phyloP scores from a whole-genome alignment of 2,329 filamentous ascomycete species.

The Chrysosphaeria jannelii region DNA sequence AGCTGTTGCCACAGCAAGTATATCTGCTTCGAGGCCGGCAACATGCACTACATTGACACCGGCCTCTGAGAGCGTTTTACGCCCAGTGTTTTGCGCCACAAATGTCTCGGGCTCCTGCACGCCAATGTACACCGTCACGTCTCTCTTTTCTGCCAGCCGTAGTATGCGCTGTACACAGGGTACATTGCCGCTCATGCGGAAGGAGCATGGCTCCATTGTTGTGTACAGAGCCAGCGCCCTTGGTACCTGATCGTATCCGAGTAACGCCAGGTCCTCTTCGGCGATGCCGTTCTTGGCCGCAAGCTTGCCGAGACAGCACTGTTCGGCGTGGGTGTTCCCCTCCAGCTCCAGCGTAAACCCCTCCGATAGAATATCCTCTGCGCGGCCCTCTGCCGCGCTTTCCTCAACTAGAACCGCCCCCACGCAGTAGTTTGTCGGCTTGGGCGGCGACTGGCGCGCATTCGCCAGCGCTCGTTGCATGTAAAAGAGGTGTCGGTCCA shows the following conservation, averaged over 20 bases:
- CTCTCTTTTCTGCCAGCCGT: constrained; percentile 11
- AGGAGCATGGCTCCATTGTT: constrained; percentile 65
- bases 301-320: constrained; percentile 63
- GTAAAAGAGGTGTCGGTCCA: constrained; percentile 14
- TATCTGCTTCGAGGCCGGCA: constrained; percentile 47
- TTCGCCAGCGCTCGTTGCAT: constrained; percentile 48
- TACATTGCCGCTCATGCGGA: constrained; percentile 41
- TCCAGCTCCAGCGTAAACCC: constrained; percentile 68
- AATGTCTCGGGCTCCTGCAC: constrained; percentile 77
- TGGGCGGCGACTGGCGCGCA: constrained; percentile 52
- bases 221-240: constrained; percentile 43
- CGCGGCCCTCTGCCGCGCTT: constrained; percentile 8
- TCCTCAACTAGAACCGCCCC: constrained; percentile 59
- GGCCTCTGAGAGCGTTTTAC: constrained; percentile 33
- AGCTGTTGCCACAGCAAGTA: constrained; percentile 52
- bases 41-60: constrained; percentile 50
- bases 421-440: constrained; percentile 76
- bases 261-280: constrained; percentile 21
- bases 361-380: constrained; percentile 3
- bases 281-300: constrained; percentile 15
- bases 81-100: constrained; percentile 53
- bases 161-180: constrained; percentile 60
- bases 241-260: constrained; percentile 11
- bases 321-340: constrained; percentile 90
- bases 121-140: constrained; percentile 46